Conservation (phyloP, 2,329 filamentous ascomycete species). For the Emmonsiellopsis sp. region DNA sequence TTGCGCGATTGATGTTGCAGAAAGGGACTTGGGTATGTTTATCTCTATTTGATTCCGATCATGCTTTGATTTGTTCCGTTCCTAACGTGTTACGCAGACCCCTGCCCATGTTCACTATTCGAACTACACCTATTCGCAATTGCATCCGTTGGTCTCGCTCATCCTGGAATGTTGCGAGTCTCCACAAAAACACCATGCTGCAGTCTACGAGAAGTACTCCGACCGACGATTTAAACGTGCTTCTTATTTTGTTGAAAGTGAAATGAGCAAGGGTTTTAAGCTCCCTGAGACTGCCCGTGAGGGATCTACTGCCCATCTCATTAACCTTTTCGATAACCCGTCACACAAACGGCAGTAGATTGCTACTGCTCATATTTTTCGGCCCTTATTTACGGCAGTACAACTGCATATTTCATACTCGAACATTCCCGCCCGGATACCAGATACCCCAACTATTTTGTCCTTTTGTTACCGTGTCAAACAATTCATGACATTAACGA, state of each 20-base stretch:
- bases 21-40: slow-evolving; percentile 86
- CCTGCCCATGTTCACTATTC: slow-evolving; percentile 84
- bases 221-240: slow-evolving; percentile 81
- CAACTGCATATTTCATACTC: neutral
- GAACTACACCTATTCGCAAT: slow-evolving; percentile 79
- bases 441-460: neutral
- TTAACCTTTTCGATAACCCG: slow-evolving; percentile 2
- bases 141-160: slow-evolving; percentile 66
- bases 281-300: slow-evolving; percentile 31
- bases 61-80: neutral
- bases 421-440: neutral
- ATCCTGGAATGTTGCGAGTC: slow-evolving; percentile 82
- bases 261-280: slow-evolving; percentile 55
- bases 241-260: slow-evolving; percentile 67
- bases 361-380: neutral
- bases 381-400: neutral
- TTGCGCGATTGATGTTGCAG: slow-evolving; percentile 77
- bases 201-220: slow-evolving; percentile 86
- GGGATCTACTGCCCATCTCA: slow-evolving; percentile 3
- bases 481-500: neutral
- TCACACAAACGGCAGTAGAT: slow-evolving; percentile 10
- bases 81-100: slow-evolving; percentile 44
- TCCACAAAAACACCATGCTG: slow-evolving; percentile 70
- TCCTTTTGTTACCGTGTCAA: neutral
- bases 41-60: slow-evolving; percentile 13